Evolutionary conservation across 1,139 yeast genomes (phyloP).

Genomic region (Pneumocystis wakefieldiae): DNA sequence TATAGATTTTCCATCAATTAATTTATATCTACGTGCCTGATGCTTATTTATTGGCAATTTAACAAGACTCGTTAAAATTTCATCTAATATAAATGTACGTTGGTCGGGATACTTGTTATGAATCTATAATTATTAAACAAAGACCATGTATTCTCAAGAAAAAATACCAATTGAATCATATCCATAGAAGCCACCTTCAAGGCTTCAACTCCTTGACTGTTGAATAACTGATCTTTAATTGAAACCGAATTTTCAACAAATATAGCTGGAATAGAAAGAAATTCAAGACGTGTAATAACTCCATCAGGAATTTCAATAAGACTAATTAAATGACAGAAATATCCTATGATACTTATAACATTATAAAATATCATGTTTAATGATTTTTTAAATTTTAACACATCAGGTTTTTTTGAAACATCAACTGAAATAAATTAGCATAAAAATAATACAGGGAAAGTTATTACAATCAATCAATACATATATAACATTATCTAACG

Average conservation of each 20-base stretch:
- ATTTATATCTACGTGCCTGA: constrained; percentile 31
- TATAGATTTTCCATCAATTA: constrained; percentile 34
- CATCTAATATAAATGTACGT: constrained; percentile 43
- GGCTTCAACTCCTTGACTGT: constrained; percentile 19
- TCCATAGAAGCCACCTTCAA: constrained; percentile 27
- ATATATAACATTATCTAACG: constrained; percentile 28
- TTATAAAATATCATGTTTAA: constrained; percentile 1
- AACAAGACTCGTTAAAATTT: constrained; percentile 39
- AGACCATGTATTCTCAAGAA: neutral
- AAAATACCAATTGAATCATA: constrained; percentile 24
- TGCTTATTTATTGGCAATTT: constrained; percentile 33
- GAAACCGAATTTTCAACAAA: constrained; percentile 21
- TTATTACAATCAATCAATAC: constrained; percentile 13
- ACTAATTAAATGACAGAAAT: neutral
- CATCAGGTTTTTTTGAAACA: neutral
- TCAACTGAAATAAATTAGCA: constrained; percentile 3
- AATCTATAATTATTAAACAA: constrained; percentile 19
- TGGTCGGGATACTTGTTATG: constrained; percentile 38
- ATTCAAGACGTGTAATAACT: constrained; percentile 38
- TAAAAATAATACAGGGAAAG: neutral
- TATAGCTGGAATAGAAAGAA: constrained; percentile 29
- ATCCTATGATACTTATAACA: neutral
- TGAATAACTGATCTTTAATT: neutral
- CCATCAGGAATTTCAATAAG: constrained; percentile 23
- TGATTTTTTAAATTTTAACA: neutral